Percentiles rank a stretch among this genome's conserved stretches.
Conservation (phyloP, 441 rosid species). For the Adansonia grandidieri region DNA sequence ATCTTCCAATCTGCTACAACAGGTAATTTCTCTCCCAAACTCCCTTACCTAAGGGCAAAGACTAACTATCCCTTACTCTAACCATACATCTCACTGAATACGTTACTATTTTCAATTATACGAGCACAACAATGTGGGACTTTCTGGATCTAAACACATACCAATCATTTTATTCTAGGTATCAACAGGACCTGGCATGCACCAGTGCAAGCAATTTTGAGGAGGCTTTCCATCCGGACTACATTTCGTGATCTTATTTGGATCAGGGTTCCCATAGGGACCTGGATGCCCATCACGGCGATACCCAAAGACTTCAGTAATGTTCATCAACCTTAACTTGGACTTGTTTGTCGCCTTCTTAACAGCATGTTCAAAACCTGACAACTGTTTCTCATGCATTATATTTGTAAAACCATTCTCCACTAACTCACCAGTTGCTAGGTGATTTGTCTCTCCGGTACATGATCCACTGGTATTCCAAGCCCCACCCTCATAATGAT, state of each 20-base stretch:
- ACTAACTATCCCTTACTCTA: no score
- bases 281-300: slow-evolving; percentile 99
- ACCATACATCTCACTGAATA: no score
- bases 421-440: slow-evolving; percentile 61
- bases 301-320: slow-evolving; percentile 74
- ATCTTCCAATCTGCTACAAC: no score
- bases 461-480: slow-evolving; percentile 99
- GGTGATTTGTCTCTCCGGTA: slow-evolving; percentile 81
- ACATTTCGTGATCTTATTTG: slow-evolving; percentile 77
- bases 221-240: slow-evolving; percentile 87
- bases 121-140: no score
- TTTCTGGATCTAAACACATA: no score
- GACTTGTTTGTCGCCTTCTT: slow-evolving; percentile 48
- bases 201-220: slow-evolving; percentile 98
- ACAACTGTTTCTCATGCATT: slow-evolving; percentile 84
- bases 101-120: no score
- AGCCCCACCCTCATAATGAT: slow-evolving; percentile 94
- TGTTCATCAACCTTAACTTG: slow-evolving; percentile 79
- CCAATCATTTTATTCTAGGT: slow-evolving; percentile 56
- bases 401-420: slow-evolving; percentile 73
- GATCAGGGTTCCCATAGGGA: slow-evolving; percentile 83
- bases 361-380: slow-evolving; percentile 55
- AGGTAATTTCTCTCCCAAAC: no score
- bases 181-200: slow-evolving; percentile 98
- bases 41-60: no score